Evolutionary conservation across 164 flowering plant species (phyloP), one percentile per base, ranked within the genome.

Genomic region (Magnolia officinalis): DNA sequence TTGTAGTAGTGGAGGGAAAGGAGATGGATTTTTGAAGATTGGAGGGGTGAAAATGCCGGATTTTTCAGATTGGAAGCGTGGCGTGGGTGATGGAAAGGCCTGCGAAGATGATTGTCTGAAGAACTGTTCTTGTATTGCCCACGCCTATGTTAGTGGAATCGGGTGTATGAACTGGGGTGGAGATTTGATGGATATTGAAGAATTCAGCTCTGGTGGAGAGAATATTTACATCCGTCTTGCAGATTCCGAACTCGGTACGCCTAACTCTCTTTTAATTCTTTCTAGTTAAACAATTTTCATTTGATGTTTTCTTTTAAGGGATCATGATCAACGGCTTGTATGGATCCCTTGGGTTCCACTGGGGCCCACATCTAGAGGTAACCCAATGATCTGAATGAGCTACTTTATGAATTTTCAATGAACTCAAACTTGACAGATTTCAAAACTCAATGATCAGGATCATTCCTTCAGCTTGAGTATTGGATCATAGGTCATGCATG

Each of bases 71-170:
- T 4, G 51, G 20, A 18, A 76, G 6, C 0, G 9, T 4, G 21
- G n/a, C 8, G 1, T 6, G 20, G 52, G 80, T 51, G 52, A 78
- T 31, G 8, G 16, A 1, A 21, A 78, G 9, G 26, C 29, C 4
- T 81, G 84, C 70, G 63, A 67, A 58, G 31, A 63, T 2, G 7
- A 45, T 10, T 85, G 86, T 72, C 52, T 73, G 26, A 64, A 50
- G 11, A 81, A 80, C 31, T 83, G 85, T 78, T 67, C 84, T 13
- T 81, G 85, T 50, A 23, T 55, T 7, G 85, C 84, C 71, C 81
- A 79, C 69, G 74, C 80, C 0, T 76, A 72, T 63, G 63, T 6
- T 50, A 68, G 11, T 0, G 55, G 67, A n/a, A 68, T 75, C 6
- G 72, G 77, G 13, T 75, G 77, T 23, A 26, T 75, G 72, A 2